A percentile compares a stretch with the other conserved stretches of the same genome.
Evolutionary conservation across 306 rosid species (phyloP).

Genomic region (Malus sylvestris): DNA sequence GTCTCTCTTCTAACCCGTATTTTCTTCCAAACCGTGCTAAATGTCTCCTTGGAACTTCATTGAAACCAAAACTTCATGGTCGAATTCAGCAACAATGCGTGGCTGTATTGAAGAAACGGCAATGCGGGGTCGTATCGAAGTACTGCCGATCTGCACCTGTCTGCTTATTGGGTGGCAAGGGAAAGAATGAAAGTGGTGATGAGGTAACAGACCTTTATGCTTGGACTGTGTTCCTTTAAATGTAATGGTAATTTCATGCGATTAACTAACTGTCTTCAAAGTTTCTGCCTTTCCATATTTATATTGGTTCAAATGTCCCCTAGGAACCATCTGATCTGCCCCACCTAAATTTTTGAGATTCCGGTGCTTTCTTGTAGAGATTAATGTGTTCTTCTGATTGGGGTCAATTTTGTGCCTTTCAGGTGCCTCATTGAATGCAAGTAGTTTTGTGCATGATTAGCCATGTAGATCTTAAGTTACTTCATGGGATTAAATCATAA

Average conservation of each 20-base stretch:
- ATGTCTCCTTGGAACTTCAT: neutral
- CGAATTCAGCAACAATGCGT: neutral
- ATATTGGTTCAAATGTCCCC: neutral
- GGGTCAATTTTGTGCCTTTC: neutral
- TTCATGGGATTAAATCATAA: neutral
- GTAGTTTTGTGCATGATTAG: neutral
- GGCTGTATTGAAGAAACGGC: neutral
- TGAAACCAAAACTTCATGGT: neutral
- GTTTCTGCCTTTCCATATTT: neutral
- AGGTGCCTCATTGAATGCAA: neutral
- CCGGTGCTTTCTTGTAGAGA: neutral
- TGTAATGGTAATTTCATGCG: neutral
- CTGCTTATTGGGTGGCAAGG: conserved; percentile 7
- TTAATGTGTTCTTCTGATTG: neutral
- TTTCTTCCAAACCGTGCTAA: neutral
- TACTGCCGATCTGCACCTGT: neutral
- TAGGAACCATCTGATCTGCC: neutral
- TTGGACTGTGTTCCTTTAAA: neutral
- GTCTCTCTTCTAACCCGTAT: neutral
- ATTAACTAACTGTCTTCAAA: neutral
- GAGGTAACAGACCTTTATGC: neutral
- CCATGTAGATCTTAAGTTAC: neutral
- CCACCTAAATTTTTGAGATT: neutral
- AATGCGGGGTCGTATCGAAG: neutral
- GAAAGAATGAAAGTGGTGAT: neutral